These are phyloP conservation scores for Penicillium ucsense DNA, from an alignment of 495 filamentous ascomycete species.

Conservation along the genomic window DNA sequence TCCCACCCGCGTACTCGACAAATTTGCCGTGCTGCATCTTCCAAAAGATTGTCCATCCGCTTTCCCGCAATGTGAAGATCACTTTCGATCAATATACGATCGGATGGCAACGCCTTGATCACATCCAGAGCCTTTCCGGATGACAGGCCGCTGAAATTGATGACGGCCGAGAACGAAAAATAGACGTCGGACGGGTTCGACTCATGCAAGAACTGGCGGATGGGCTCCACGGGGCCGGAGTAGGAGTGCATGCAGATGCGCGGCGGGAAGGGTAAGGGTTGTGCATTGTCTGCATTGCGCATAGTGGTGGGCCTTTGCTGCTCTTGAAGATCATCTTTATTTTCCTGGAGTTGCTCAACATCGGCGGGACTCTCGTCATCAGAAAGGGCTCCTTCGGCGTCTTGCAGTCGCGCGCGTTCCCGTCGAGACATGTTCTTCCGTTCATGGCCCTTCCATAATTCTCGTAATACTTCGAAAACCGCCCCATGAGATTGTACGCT, in stretches of 20 bases:
- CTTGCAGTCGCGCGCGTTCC: conserved; percentile 38
- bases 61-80: conserved; percentile 80
- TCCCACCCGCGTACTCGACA: conserved; percentile 73
- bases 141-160: conserved; percentile 62
- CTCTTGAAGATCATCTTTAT: background rate
- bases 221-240: conserved; percentile 64
- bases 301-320: conserved; percentile 1
- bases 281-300: conserved; percentile 12
- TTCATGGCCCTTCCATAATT: conserved; percentile 78
- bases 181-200: conserved; percentile 69
- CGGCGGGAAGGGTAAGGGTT: conserved; percentile 64
- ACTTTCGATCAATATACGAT: conserved; percentile 77
- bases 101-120: conserved; percentile 65
- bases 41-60: conserved; percentile 68
- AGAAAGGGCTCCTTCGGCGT: conserved; percentile 23
- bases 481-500: conserved; percentile 86
- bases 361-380: conserved; percentile 17
- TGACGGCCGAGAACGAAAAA: conserved; percentile 77
- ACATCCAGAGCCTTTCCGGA: conserved; percentile 48
- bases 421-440: conserved; percentile 54
- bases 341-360: background rate
- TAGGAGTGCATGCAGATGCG: conserved; percentile 92
- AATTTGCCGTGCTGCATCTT: conserved; percentile 61
- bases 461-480: conserved; percentile 63
- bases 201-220: conserved; percentile 69